Conservation (phyloP, 257 asterid genomes). For the Penstemon eatonii region DNA sequence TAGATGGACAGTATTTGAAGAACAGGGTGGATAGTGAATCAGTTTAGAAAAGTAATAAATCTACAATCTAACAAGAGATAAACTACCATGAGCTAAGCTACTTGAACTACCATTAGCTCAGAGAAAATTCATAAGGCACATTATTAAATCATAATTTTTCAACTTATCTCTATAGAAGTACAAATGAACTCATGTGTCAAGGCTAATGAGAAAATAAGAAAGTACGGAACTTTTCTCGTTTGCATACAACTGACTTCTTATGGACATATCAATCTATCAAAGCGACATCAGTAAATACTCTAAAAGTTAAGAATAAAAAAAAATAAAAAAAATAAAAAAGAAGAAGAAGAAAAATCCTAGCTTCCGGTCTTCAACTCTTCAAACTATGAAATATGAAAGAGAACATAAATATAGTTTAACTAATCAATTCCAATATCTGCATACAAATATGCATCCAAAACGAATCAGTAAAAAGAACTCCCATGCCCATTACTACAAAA, state of each 20-base stretch:
- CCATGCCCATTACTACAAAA: not conserved
- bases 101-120: slow-evolving; percentile 3
- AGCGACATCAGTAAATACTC: no score
- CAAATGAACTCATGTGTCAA: not conserved
- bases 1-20: no score
- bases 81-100: not conserved
- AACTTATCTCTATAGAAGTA: no score
- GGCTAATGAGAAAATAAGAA: not conserved
- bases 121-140: not conserved
- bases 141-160: not conserved
- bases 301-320: no score
- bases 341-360: not conserved
- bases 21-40: not conserved
- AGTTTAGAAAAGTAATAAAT: not conserved
- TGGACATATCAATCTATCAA: no score
- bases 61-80: slow-evolving; percentile 8
- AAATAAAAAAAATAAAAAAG: no score
- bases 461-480: not conserved
- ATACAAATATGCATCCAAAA: not conserved
- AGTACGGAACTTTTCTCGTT: not conserved
- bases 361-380: not conserved
- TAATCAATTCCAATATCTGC: not conserved
- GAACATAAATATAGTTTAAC: not conserved
- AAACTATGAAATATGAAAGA: not conserved
- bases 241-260: not conserved